These are phyloP conservation scores for Pyrenula massariospora DNA, from an alignment of 495 filamentous ascomycete genomes.

Conservation along the genomic window DNA sequence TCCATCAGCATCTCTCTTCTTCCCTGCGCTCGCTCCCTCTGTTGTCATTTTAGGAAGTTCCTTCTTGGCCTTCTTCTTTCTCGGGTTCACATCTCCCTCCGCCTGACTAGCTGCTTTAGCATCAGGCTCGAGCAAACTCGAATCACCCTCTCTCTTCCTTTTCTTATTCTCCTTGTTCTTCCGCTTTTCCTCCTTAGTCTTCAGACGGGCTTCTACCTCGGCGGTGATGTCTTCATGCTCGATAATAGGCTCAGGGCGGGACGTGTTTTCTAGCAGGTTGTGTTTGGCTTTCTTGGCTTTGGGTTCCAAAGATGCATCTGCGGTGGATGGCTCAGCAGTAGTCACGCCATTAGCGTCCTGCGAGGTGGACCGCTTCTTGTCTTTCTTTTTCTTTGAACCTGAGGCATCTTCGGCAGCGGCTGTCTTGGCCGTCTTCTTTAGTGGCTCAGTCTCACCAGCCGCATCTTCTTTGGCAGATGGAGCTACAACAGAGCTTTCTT, in stretches of 20 bases:
- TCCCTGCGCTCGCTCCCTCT: background rate
- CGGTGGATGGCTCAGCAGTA: background rate
- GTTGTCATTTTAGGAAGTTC: background rate
- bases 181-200: slow-evolving; percentile 20
- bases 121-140: background rate
- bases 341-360: background rate
- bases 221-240: slow-evolving; percentile 23
- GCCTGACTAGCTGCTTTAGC: background rate
- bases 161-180: slow-evolving; percentile 17
- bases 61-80: slow-evolving; percentile 3
- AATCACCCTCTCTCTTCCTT: slow-evolving; percentile 16
- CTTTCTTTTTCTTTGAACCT: background rate
- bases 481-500: background rate
- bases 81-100: background rate
- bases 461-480: background rate
- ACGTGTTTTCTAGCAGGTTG: background rate
- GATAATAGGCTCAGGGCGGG: slow-evolving; percentile 2
- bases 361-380: background rate
- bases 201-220: slow-evolving; percentile 21
- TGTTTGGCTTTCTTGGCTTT: slow-evolving; percentile 14
- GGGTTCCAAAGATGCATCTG: slow-evolving; percentile 5
- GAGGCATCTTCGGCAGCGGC: background rate
- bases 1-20: background rate
- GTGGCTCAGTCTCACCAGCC: background rate
- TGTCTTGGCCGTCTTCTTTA: background rate